phyloP scores from a whole-genome alignment of 2,329 filamentous ascomycete species.

The Simplicillium sp. region DNA sequence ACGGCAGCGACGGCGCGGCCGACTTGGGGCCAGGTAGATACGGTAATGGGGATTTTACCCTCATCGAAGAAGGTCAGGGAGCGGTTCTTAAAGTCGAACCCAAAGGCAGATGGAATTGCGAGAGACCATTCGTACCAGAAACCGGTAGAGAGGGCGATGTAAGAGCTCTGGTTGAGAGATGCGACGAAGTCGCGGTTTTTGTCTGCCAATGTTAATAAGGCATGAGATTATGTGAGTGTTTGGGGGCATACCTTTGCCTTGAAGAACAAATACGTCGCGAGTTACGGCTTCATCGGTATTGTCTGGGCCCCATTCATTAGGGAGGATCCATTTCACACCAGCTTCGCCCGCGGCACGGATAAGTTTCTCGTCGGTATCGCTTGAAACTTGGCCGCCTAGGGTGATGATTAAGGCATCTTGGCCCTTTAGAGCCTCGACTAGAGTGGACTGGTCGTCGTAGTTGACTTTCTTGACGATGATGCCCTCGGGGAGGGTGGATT shows the following conservation, averaged over 20 bases:
- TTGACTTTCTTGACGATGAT: slow-evolving; percentile 28
- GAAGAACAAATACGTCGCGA: neutral
- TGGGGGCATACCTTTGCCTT: neutral
- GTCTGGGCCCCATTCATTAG: slow-evolving; percentile 28
- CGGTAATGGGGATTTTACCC: slow-evolving; percentile 40
- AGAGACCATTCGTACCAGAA: slow-evolving; percentile 47
- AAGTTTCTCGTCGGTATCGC: slow-evolving; percentile 28
- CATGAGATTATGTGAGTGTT: neutral
- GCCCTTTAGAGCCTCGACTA: slow-evolving; percentile 35
- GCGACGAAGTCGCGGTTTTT: neutral
- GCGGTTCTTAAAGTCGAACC: slow-evolving; percentile 33
- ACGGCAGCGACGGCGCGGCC: slow-evolving; percentile 18
- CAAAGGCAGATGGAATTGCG: slow-evolving; percentile 22
- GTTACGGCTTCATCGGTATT: slow-evolving; percentile 15
- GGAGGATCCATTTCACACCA: slow-evolving; percentile 34
- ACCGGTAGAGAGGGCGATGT: slow-evolving; percentile 27
- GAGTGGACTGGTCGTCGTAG: slow-evolving; percentile 25
- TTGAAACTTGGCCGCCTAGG: slow-evolving; percentile 23
- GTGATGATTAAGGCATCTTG: slow-evolving; percentile 43
- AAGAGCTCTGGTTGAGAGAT: slow-evolving; percentile 1
- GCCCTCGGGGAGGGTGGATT: slow-evolving; percentile 26
- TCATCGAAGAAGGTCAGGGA: slow-evolving; percentile 34
- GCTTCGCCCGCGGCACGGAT: slow-evolving; percentile 35
- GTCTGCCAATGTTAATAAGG: neutral
- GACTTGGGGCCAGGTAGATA: slow-evolving; percentile 43